Evolutionary conservation across 495 filamentous ascomycete species (phyloP).

Genomic region (Penicillium nucicola): DNA sequence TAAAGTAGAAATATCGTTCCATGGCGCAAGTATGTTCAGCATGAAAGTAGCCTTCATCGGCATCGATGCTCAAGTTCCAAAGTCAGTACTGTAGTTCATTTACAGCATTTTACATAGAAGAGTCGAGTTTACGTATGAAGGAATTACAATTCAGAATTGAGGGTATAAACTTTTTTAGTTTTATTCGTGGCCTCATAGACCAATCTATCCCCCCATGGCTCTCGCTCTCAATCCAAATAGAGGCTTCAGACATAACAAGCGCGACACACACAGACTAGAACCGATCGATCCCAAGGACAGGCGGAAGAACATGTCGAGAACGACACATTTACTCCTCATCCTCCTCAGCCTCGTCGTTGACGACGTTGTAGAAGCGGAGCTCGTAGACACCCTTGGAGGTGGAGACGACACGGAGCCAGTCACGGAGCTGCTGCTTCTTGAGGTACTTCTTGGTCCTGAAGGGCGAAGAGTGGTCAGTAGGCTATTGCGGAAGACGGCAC

Average conservation of each 20-base stretch:
- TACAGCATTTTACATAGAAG: neutral
- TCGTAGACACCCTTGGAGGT: constrained; percentile 97
- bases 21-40: too few species aligned
- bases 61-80: too few species aligned
- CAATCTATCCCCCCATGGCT: constrained; percentile 23
- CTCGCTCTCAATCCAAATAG: constrained; percentile 8
- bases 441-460: constrained; percentile 99
- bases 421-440: constrained; percentile 99
- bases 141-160: neutral
- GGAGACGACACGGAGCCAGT: constrained; percentile 98
- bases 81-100: neutral
- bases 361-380: constrained; percentile 99
- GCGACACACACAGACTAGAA: constrained; percentile 10
- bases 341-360: constrained; percentile 93
- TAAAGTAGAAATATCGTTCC: neutral
- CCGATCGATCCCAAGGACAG: constrained; percentile 16
- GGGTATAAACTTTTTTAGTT: constrained; percentile 31
- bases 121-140: too few species aligned
- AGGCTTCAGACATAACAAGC: constrained; percentile 9
- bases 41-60: too few species aligned
- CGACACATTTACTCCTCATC: constrained; percentile 81
- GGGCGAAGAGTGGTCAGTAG: constrained; percentile 10
- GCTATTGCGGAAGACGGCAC: neutral
- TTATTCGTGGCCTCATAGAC: constrained; percentile 24
- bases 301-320: constrained; percentile 5